Conservation (phyloP, 768 basidiomycete species). For the Suillus decipiens region DNA sequence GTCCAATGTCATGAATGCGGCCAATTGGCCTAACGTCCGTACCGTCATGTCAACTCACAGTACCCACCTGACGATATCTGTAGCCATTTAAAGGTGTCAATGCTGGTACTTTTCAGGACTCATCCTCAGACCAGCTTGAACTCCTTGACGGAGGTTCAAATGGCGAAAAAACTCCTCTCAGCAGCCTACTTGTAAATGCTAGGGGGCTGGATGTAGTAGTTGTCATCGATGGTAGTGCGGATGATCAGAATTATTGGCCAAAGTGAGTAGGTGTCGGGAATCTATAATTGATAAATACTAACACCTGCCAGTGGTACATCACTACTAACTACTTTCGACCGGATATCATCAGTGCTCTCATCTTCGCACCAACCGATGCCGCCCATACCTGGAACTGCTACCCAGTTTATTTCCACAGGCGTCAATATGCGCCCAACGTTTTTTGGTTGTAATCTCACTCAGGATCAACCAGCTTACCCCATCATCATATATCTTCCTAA, state of each 20-base stretch:
- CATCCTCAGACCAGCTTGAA: conserved; percentile 52
- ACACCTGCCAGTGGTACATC: conserved; percentile 50
- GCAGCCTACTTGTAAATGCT: conserved; percentile 67
- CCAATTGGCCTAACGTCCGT: conserved; percentile 64
- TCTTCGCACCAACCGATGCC: conserved; percentile 63
- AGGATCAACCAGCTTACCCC: conserved; percentile 57
- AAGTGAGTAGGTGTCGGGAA: conserved; percentile 46
- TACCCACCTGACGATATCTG: conserved; percentile 10
- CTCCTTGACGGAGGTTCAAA: conserved; percentile 76
- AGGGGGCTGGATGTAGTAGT: conserved; percentile 75
- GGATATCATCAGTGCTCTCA: conserved; percentile 45
- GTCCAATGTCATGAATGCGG: conserved; percentile 47
- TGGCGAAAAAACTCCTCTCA: conserved; percentile 68
- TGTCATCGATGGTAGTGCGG: conserved; percentile 68
- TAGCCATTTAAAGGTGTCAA: conserved; percentile 57
- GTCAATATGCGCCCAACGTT: conserved; percentile 72
- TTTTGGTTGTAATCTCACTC: conserved; percentile 70
- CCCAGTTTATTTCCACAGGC: conserved; percentile 57
- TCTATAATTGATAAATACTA: background rate
- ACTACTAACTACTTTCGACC: conserved; percentile 44
- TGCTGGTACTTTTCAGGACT: conserved; percentile 51
- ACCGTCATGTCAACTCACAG: background rate
- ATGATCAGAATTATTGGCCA: conserved; percentile 62
- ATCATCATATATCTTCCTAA: conserved; percentile 77
- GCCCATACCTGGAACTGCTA: conserved; percentile 54